phyloP scores from a whole-genome alignment of 768 basidiomycete species.

The Boletus rubescentipes region DNA sequence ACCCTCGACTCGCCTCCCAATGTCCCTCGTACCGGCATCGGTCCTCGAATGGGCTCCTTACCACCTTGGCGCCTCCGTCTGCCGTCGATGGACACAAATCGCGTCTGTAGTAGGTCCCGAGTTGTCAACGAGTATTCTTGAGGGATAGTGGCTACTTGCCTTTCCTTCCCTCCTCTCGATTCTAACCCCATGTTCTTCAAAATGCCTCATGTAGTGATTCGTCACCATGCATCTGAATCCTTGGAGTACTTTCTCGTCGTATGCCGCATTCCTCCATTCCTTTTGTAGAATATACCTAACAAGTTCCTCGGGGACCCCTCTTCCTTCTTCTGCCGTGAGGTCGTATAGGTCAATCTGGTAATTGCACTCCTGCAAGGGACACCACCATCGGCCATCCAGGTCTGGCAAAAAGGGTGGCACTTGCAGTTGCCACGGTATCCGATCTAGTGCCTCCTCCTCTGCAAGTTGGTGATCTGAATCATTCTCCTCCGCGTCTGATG shows the following conservation, averaged over 20 bases:
- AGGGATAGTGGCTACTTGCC: constrained; percentile 11
- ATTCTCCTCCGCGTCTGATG: constrained; percentile 44
- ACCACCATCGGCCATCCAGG: constrained; percentile 52
- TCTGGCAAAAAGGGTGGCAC: constrained; percentile 40
- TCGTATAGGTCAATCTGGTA: constrained; percentile 48
- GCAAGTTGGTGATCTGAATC: constrained; percentile 30
- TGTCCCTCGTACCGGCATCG: constrained; percentile 24
- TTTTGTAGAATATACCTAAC: constrained; percentile 28
- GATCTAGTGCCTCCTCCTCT: constrained; percentile 24
- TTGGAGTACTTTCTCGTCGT: constrained; percentile 24
- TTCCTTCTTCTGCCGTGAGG: constrained; percentile 35
- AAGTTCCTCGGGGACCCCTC: constrained; percentile 21
- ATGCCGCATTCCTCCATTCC: constrained; percentile 37
- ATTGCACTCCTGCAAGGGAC: constrained; percentile 43
- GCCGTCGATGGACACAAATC: constrained; percentile 7
- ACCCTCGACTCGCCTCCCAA: constrained; percentile 27
- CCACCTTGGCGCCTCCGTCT: constrained; percentile 1
- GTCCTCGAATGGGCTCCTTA: constrained; percentile 15
- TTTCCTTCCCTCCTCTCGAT: constrained; percentile 15
- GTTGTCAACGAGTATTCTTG: not conserved
- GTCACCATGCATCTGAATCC: constrained; percentile 28
- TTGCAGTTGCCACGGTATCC: constrained; percentile 38
- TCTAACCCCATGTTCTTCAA: constrained; percentile 20
- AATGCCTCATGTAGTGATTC: constrained; percentile 28
- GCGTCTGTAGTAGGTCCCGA: constrained; percentile 9